Conservation (phyloP, 805 yeast species). For the Blastobotrys peoriensis region DNA sequence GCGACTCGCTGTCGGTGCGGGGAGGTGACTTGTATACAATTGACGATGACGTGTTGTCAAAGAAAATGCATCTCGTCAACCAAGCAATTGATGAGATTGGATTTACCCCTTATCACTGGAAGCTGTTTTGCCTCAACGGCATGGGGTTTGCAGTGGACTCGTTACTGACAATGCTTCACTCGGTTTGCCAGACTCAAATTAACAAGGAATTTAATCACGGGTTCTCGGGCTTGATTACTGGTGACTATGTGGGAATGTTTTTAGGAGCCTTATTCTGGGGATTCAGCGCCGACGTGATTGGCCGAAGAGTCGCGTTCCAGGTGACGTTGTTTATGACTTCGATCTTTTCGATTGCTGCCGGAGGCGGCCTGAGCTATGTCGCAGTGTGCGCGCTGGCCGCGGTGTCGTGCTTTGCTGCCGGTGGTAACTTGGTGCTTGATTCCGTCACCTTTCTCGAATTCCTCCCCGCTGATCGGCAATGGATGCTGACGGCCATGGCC, state of each 20-base stretch:
- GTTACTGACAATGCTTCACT: conserved; percentile 41
- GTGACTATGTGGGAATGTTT: conserved; percentile 44
- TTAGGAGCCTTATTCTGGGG: conserved; percentile 50
- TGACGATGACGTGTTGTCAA: too few relatives aligned
- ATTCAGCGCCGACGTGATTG: conserved; percentile 46
- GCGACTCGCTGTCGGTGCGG: too few relatives aligned
- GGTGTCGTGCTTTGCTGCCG: conserved; percentile 40
- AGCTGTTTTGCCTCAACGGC: conserved; percentile 44
- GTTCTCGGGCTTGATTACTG: conserved; percentile 41
- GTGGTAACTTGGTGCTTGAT: conserved; percentile 53
- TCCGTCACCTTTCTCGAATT: conserved; percentile 46
- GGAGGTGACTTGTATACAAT: too few relatives aligned
- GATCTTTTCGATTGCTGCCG: conserved; percentile 44
- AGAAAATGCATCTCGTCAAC: too few relatives aligned
- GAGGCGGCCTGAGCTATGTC: conserved; percentile 43
- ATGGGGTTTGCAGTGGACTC: conserved; percentile 52
- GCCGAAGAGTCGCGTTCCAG: conserved; percentile 46
- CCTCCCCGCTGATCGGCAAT: conserved; percentile 44
- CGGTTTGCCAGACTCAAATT: conserved; percentile 40
- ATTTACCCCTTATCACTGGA: conserved; percentile 47
- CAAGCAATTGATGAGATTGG: conserved; percentile 55
- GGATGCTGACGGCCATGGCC: conserved; percentile 46
- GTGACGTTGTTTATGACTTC: conserved; percentile 41
- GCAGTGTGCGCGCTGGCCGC: conserved; percentile 44
- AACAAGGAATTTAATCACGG: conserved; percentile 40